These are phyloP conservation scores for Pseudocercospora crystallina DNA, from an alignment of 2,329 filamentous ascomycete genomes.

Conservation along the genomic window DNA sequence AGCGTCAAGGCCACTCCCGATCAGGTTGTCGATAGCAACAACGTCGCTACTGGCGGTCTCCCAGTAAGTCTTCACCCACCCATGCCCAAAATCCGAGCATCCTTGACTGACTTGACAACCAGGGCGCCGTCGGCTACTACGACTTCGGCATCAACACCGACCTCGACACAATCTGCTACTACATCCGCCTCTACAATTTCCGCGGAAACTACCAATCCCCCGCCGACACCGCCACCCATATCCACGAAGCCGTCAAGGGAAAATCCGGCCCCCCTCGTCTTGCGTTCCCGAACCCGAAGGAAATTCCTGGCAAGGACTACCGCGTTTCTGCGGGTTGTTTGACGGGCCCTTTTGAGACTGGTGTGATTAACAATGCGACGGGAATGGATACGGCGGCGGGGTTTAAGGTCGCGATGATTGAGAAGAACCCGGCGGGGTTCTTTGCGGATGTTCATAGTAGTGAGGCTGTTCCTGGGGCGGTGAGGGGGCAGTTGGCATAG, in stretches of 20 bases:
- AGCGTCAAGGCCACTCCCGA: conserved; percentile 50
- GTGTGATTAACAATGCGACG: conserved; percentile 37
- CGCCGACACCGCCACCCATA: conserved; percentile 56
- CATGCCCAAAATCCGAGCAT: neutral
- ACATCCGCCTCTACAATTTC: conserved; percentile 54
- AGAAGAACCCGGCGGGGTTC: conserved; percentile 52
- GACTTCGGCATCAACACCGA: conserved; percentile 55
- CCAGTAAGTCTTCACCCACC: conserved; percentile 8
- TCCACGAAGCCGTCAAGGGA: conserved; percentile 52
- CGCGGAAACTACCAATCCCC: conserved; percentile 52
- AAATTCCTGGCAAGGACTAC: conserved; percentile 36
- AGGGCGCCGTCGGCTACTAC: conserved; percentile 50
- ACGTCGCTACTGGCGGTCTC: conserved; percentile 29
- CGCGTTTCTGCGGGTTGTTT: conserved; percentile 46
- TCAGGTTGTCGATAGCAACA: conserved; percentile 50
- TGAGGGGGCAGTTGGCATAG: conserved; percentile 50
- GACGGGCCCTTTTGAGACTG: conserved; percentile 47
- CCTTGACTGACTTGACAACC: neutral
- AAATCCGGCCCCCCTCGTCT: conserved; percentile 53
- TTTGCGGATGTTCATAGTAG: conserved; percentile 56
- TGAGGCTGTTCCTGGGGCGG: conserved; percentile 51
- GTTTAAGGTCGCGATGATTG: conserved; percentile 53
- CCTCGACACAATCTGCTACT: conserved; percentile 47
- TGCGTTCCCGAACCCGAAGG: conserved; percentile 51
- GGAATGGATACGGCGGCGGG: conserved; percentile 48